Conservation (phyloP, 768 basidiomycete species). For the Hydnomerulius pinastri region DNA sequence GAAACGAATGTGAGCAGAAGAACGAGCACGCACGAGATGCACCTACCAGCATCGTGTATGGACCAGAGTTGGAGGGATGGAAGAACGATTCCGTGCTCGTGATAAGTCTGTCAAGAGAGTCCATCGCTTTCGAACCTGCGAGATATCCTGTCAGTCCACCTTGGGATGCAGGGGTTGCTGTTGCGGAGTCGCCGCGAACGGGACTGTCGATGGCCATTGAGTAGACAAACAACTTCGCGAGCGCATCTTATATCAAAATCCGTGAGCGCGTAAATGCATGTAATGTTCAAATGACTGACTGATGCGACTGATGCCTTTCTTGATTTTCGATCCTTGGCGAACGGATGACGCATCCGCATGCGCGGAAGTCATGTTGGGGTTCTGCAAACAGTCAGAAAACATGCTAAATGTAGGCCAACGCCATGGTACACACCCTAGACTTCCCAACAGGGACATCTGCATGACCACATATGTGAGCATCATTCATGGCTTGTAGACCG, state of each 20-base stretch:
- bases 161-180: conserved; percentile 69
- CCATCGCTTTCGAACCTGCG: conserved; percentile 85
- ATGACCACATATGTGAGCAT: conserved; percentile 11
- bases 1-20: conserved; percentile 13
- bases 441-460: conserved; percentile 54
- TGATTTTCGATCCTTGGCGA: conserved; percentile 59
- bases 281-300: conserved; percentile 37
- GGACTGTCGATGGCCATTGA: conserved; percentile 86
- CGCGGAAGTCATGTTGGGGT: conserved; percentile 61
- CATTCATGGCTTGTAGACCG: conserved; percentile 39
- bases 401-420: background rate
- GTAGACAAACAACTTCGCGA: conserved; percentile 86
- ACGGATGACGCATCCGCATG: conserved; percentile 69
- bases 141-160: conserved; percentile 55
- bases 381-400: conserved; percentile 38
- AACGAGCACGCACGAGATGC: background rate
- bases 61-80: conserved; percentile 90
- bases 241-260: conserved; percentile 50
- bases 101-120: conserved; percentile 83
- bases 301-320: conserved; percentile 67
- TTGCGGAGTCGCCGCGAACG: conserved; percentile 44
- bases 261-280: background rate
- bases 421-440: conserved; percentile 48
- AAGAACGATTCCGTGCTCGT: conserved; percentile 94
- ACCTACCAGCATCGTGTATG: conserved; percentile 59